phyloP scores from a whole-genome alignment of 1,284 basidiomycete species.

The Wallemia hederae region DNA sequence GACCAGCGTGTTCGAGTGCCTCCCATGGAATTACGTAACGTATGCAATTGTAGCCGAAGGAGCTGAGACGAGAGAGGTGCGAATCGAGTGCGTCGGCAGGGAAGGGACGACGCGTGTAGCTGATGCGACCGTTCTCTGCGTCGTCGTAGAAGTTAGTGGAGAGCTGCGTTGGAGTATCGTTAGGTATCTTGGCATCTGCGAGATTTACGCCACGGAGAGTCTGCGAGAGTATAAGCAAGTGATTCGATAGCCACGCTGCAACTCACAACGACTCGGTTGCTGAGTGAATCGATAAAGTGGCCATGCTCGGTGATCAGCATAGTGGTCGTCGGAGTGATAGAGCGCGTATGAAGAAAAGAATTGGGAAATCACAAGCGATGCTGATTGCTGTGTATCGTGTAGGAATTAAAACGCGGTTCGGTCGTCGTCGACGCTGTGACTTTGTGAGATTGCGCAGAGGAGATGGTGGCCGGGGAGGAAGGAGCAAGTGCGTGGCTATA shows the following conservation, averaged over 20 bases:
- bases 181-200: constrained; percentile 57
- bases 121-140: constrained; percentile 40
- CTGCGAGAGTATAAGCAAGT: background rate
- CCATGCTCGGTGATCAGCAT: background rate
- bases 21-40: constrained; percentile 87
- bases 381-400: too few species aligned
- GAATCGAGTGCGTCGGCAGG: constrained; percentile 39
- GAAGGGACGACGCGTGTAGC: constrained; percentile 46
- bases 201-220: constrained; percentile 72
- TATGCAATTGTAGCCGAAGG: constrained; percentile 88
- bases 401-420: too few species aligned
- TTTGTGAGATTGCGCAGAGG: too few species aligned
- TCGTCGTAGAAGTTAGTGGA: constrained; percentile 65
- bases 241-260: background rate
- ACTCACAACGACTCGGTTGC: background rate
- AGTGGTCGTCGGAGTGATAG: background rate
- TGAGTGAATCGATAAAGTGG: background rate
- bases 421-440: too few species aligned
- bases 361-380: background rate
- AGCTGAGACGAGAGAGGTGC: constrained; percentile 54
- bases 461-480: too few species aligned
- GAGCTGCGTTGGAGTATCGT: constrained; percentile 32
- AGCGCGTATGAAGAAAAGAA: background rate
- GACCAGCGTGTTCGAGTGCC: constrained; percentile 29
- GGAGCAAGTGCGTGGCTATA: too few species aligned